Base-by-base conservation (phyloP, 176 grass and related monocot genomes). In the Pontederia paniculata region DNA sequence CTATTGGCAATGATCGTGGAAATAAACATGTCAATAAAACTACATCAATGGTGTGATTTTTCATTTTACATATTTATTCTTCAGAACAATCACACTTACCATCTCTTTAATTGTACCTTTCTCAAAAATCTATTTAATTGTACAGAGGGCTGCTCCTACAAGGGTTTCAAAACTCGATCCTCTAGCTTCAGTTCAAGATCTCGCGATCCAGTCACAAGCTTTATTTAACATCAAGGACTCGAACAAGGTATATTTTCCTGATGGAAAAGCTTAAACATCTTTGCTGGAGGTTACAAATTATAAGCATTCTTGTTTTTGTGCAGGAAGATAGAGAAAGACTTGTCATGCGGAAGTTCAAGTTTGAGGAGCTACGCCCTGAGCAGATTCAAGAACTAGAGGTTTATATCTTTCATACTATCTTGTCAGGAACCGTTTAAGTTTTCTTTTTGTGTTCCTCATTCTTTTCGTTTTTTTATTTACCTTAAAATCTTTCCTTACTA, bases 191-290 rank as follows among this genome's bases (percentile, higher is more conserved):
- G 65, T 80, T 68, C 94, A 91, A 75, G 94, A 98, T 64, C 62
- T 78, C 15, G 62, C 42, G 14, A 21, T 53, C 50, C 94, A 98
- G 16, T 88, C 83, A 57, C 94, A 98, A 49, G 72, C 83, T 42
- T 78, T 91, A 66, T 98, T 98, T 80, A 98, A 88, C 69, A 80
- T 93, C 52, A 98, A 78, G 62, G 94, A 98, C 72, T 98, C 94
- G 23, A 98, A 88, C 44, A 98, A 98, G 87, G 94, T 98, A 50
- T 13, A 41, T 22, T 69, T 57, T 66, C 44, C 52, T 50, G 13
- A 43, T 10, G 12, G 12, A 51, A 42, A 44, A 5, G 6, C 54
- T 61, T 55, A 31, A 42, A 41, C 43, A 53, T 74, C 16, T 59
- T 76, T 67, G 48, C 48, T 50, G n/a, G 25, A 17, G 14, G n/a